These are phyloP conservation scores for Aspergillus versicolor DNA, from an alignment of 2,329 filamentous ascomycete genomes.

Conservation along the genomic window DNA sequence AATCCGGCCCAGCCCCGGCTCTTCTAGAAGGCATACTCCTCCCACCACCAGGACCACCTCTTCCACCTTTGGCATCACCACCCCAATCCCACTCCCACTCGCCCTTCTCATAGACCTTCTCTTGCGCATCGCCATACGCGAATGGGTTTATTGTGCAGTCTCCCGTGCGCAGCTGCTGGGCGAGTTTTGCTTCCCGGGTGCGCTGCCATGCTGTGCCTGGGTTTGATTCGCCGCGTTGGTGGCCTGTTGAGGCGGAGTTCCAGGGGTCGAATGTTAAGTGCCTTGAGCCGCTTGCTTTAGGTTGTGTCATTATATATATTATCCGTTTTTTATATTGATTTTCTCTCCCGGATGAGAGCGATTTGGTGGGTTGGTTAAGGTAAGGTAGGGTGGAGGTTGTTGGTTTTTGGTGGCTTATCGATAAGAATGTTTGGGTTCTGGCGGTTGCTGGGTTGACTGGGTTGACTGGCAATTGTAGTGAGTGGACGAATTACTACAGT, in stretches of 20 bases:
- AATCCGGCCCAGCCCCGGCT: background rate
- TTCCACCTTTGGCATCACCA: background rate
- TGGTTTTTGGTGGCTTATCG: slow-evolving; percentile 1
- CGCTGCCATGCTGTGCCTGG: slow-evolving; percentile 69
- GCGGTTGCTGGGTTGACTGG: background rate
- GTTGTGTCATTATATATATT: background rate
- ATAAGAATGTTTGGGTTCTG: background rate
- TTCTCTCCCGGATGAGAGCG: background rate
- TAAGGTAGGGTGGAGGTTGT: background rate
- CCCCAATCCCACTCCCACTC: slow-evolving; percentile 14
- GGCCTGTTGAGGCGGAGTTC: slow-evolving; percentile 72
- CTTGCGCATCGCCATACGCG: slow-evolving; percentile 27
- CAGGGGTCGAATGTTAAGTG: slow-evolving; percentile 42
- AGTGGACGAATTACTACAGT: background rate
- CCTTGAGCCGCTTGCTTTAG: slow-evolving; percentile 12
- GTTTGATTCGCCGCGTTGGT: slow-evolving; percentile 72
- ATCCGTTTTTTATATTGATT: background rate
- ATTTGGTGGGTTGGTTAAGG: background rate
- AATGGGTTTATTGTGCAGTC: slow-evolving; percentile 53
- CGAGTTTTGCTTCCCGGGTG: slow-evolving; percentile 67
- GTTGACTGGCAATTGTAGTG: background rate
- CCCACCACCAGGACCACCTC: background rate
- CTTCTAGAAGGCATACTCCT: background rate
- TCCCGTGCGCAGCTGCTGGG: slow-evolving; percentile 64
- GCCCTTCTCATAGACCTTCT: background rate